phyloP scores from a whole-genome alignment of 805 yeast genomes.

The Barnettozyma siamensis region DNA sequence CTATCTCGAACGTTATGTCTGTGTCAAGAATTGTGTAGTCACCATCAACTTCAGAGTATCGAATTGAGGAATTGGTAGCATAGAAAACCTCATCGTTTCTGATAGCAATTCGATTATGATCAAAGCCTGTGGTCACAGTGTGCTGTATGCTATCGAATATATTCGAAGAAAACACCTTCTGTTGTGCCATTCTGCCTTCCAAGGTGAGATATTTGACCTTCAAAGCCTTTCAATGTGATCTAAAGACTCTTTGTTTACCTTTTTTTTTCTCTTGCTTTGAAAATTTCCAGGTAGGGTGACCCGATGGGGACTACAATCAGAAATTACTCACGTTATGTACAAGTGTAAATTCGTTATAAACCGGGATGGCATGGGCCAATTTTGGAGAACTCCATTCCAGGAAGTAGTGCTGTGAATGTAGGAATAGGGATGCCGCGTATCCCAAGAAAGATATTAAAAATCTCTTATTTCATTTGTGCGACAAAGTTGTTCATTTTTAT shows the following conservation, averaged over 20 bases:
- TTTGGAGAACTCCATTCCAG: no score
- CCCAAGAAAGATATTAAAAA: no score
- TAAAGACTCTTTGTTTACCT: no score
- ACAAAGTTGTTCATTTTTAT: constrained; percentile 79
- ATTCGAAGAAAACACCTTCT: constrained; percentile 5
- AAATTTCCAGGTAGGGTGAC: neutral
- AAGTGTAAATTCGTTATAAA: neutral
- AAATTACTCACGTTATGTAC: neutral
- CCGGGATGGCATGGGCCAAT: no score
- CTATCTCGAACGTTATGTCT: constrained; percentile 27
- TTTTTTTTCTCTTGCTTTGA: neutral
- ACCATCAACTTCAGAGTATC: constrained; percentile 11
- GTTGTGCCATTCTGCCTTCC: neutral
- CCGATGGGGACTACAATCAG: neutral
- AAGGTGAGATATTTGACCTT: no score
- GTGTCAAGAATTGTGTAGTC: constrained; percentile 12
- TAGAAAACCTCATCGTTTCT: constrained; percentile 19
- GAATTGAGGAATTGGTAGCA: constrained; percentile 14
- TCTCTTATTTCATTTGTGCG: constrained; percentile 35
- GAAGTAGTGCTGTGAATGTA: no score
- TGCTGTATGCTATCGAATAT: neutral
- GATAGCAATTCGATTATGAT: constrained; percentile 15
- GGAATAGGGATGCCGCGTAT: no score
- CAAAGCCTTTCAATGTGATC: no score
- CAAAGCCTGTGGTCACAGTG: neutral